Evolutionary conservation across 2,329 filamentous ascomycete species (phyloP).

Genomic region (Elsinoe necatrix): DNA sequence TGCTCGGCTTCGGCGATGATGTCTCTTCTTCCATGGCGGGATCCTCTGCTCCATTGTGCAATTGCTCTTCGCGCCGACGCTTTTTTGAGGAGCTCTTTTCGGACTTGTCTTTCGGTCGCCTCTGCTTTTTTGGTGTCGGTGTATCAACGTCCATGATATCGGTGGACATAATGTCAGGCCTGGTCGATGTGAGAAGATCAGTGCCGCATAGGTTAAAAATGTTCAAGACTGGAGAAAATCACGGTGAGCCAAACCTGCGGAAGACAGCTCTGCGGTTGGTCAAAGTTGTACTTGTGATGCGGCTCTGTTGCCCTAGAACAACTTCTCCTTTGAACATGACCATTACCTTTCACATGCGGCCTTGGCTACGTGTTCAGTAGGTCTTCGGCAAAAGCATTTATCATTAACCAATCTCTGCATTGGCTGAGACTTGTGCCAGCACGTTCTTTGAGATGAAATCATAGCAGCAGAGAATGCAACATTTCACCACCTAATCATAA

Average conservation of each 20-base stretch:
- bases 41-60: conserved; percentile 5
- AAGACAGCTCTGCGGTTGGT: not conserved
- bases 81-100: conserved; percentile 25
- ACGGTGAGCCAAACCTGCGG: not conserved
- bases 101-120: conserved; percentile 33
- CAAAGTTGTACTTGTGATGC: not conserved
- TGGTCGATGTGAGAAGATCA: not conserved
- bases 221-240: conserved; percentile 3
- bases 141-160: conserved; percentile 16
- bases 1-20: conserved; percentile 9
- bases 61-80: conserved; percentile 19
- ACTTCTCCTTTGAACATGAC: not conserved
- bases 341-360: conserved; percentile 2
- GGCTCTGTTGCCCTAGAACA: not conserved
- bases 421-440: not conserved
- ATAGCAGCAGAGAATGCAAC: not conserved
- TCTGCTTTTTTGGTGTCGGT: conserved; percentile 27
- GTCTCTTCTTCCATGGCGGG: conserved; percentile 3
- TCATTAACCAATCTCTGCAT: not conserved
- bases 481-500: not conserved
- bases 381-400: not conserved
- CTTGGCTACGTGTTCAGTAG: conserved; percentile 2
- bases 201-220: not conserved
- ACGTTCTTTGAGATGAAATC: not conserved
- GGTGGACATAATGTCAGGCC: conserved; percentile 20